These are phyloP conservation scores for Trametes pubescens DNA, from an alignment of 1,284 basidiomycete genomes.

Conservation along the genomic window DNA sequence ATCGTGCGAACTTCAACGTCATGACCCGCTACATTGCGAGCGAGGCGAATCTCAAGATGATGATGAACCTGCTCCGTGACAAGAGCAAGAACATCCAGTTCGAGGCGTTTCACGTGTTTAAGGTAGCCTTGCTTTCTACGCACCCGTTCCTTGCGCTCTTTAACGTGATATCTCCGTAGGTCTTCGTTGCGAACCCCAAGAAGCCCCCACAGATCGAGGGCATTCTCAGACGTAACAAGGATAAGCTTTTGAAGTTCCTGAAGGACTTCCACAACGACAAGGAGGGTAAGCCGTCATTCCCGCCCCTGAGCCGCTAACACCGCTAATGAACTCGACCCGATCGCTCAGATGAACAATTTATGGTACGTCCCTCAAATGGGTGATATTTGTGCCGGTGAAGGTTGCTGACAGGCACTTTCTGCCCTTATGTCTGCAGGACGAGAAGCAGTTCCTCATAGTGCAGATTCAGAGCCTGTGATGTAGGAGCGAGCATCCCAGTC, in stretches of 20 bases:
- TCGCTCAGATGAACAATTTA: constrained; percentile 89
- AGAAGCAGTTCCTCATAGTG: constrained; percentile 95
- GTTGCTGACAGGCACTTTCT: constrained; percentile 8
- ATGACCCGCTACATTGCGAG: constrained; percentile 98
- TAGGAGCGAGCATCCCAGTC: background rate
- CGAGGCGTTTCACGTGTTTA: constrained; percentile 99
- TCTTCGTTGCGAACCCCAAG: constrained; percentile 99
- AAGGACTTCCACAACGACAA: constrained; percentile 98
- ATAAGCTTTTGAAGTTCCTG: constrained; percentile 90
- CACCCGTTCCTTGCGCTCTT: background rate
- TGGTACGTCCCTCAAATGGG: constrained; percentile 51
- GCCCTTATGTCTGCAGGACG: constrained; percentile 65
- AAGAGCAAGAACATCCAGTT: constrained; percentile 99
- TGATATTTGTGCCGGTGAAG: background rate
- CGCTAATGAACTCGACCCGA: constrained; percentile 10
- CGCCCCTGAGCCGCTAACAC: background rate
- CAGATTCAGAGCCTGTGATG: constrained; percentile 83
- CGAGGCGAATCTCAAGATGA: constrained; percentile 96
- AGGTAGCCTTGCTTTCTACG: constrained; percentile 60
- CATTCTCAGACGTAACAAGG: constrained; percentile 93
- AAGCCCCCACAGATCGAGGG: constrained; percentile 95
- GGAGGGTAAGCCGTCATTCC: constrained; percentile 68
- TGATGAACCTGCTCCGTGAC: constrained; percentile 99
- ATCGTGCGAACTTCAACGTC: constrained; percentile 96
- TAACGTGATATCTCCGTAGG: constrained; percentile 53